Evolutionary conservation across 169 alveolate genomes (phyloP).

Genomic region (Cryptosporidium bovis): DNA sequence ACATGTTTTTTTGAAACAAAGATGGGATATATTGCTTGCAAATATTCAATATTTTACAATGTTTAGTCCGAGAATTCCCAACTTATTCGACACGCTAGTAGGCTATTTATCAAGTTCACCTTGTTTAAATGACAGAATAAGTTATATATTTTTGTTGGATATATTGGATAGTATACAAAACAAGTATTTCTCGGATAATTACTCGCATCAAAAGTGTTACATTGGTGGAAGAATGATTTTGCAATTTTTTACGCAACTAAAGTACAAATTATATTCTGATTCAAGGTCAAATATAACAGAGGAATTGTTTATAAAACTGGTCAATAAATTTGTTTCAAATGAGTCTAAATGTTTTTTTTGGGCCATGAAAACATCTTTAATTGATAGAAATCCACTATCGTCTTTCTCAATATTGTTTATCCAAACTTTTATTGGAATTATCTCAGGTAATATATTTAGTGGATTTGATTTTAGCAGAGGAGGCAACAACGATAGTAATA

Average conservation of each 20-base stretch:
- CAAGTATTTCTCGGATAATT: conserved; percentile 15
- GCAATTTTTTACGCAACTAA: conserved; percentile 12
- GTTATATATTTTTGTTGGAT: background rate
- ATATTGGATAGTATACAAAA: conserved; percentile 23
- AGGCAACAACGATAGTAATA: background rate
- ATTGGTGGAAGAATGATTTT: conserved; percentile 65
- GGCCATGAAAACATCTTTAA: conserved; percentile 37
- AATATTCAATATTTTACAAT: conserved; percentile 20
- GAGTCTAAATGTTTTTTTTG: conserved; percentile 17
- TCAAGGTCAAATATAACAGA: conserved; percentile 13
- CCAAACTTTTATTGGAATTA: conserved; percentile 29
- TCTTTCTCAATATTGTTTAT: conserved; percentile 27
- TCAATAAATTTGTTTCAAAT: conserved; percentile 5
- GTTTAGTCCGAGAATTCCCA: conserved; percentile 61
- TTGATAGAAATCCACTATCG: conserved; percentile 24
- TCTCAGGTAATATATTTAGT: conserved; percentile 27
- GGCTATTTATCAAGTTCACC: conserved; percentile 19
- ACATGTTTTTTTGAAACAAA: conserved; percentile 8
- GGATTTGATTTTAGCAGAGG: too few relatives aligned
- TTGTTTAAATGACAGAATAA: background rate
- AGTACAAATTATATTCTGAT: background rate
- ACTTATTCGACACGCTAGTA: background rate
- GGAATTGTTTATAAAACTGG: background rate
- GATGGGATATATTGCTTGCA: conserved; percentile 51
- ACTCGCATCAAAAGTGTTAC: conserved; percentile 33